Evolutionary conservation across 73 alveolate genomes (phyloP).

Genomic region (Paramecium pentaurelia): DNA sequence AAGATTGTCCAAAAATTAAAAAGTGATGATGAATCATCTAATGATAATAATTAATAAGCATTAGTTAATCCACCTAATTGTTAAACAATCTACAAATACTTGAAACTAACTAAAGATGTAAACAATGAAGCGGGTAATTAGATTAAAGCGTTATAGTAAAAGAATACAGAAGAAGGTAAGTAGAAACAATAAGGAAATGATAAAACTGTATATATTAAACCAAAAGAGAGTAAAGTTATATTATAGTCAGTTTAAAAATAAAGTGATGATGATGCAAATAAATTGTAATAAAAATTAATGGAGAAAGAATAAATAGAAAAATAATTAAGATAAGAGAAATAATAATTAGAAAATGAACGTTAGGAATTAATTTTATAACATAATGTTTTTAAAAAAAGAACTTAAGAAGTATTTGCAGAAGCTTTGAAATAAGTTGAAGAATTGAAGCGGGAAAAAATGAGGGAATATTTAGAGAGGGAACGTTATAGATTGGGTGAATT

Average conservation of each 20-base stretch:
- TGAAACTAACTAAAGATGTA: neutral
- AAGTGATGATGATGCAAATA: neutral
- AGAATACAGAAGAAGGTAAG: neutral
- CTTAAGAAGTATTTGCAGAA: neutral
- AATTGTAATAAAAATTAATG: neutral
- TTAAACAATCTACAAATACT: neutral
- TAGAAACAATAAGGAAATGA: neutral
- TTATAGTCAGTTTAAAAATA: neutral
- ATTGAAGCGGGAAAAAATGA: constrained; percentile 71
- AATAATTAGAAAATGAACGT: neutral
- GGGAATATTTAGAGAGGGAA: constrained; percentile 74
- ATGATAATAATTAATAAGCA: neutral
- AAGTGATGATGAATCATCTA: constrained; percentile 20
- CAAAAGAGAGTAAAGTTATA: neutral
- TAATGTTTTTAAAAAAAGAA: neutral
- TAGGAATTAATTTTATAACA: neutral
- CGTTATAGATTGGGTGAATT: constrained; percentile 77
- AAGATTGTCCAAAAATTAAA: neutral
- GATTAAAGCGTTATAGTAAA: neutral
- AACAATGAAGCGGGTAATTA: constrained; percentile 3
- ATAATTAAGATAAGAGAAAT: constrained; percentile 6
- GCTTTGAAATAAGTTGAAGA: constrained; percentile 64
- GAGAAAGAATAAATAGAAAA: neutral
- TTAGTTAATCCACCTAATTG: neutral
- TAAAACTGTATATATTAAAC: neutral